Evolutionary conservation across 805 yeast species (phyloP), one percentile per base, ranked within the genome.

Genomic region (Cyberlindnera euphorbiae): DNA sequence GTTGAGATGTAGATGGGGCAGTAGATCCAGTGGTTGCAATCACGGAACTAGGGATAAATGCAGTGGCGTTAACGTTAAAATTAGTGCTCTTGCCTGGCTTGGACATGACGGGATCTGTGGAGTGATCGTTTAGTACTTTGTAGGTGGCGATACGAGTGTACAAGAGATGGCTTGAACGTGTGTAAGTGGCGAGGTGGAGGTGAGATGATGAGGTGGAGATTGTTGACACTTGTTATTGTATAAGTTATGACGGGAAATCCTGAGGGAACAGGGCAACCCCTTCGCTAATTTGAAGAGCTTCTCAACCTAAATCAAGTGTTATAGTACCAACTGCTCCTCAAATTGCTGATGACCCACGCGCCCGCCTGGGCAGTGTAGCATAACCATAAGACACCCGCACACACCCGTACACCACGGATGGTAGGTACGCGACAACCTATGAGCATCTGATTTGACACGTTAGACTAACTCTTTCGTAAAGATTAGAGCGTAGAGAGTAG

Each of bases 41-140:
- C 7, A 19, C 22, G 9, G 22, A 19, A 8, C 44, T 23, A n/a
- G 56, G 58, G 13, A 42, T 33, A 21, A 50, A 53, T 1, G 41
- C 32, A 9, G 46, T n/a, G 8, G 45, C 35, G 39, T 40, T 45
- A 12, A 50, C 47, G 32, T 48, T 50, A 35, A 41, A 42, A 27
- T 48, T 52, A 17, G 34, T 5, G 22, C 18, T 32, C 33, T 49
- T 18, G 8, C 29, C 17, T 4, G 17, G 22, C 29, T 28, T 29
- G 18, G 35, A 33, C 32, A 33, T 25, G 9, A 34, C 8, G 10
- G 32, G 4, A 8, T 8, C 7, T 24, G 26, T 6, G 7, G n/a
- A 6, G 8, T 7, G n/a, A 11, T 24, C 7, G 26, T 13, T 24
- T 24, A 7, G 22, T 7, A 9, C 9, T 19, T 19, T 19, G 22